Conservation (phyloP, 768 basidiomycete species). For the Mrakia gelida region DNA sequence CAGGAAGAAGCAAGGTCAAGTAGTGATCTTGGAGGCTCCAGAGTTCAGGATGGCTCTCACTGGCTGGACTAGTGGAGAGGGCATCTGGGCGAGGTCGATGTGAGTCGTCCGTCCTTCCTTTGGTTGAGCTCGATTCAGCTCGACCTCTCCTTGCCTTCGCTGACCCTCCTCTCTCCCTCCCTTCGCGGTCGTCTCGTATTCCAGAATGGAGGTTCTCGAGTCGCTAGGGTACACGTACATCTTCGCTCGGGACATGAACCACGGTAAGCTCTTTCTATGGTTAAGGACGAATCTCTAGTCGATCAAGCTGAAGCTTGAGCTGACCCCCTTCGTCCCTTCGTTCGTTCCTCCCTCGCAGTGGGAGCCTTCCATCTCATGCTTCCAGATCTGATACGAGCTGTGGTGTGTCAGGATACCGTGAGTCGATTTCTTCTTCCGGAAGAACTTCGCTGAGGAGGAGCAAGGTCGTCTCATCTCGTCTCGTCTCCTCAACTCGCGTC, state of each 20-base stretch:
- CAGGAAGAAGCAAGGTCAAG: constrained; percentile 1
- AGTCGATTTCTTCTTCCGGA: too few species aligned
- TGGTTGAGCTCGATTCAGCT: not conserved
- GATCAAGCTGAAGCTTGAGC: not conserved
- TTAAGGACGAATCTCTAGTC: too few species aligned
- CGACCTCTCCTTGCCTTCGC: not conserved
- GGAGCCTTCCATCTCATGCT: constrained; percentile 2
- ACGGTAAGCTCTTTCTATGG: constrained; percentile 4
- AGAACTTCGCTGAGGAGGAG: too few species aligned
- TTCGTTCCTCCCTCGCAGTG: not conserved
- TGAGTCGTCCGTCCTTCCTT: not conserved
- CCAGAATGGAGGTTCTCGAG: not conserved
- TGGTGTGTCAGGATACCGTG: not conserved
- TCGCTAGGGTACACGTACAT: constrained; percentile 6
- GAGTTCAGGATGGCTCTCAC: not conserved
- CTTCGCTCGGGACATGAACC: constrained; percentile 7
- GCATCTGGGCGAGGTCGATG: constrained; percentile 14
- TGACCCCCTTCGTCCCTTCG: not conserved
- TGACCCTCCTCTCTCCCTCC: not conserved
- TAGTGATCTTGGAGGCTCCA: not conserved
- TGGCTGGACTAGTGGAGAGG: not conserved
- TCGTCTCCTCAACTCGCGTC: not conserved
- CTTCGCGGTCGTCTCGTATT: not conserved
- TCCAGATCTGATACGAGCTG: not conserved
- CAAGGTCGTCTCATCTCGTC: too few species aligned